phyloP scores from a whole-genome alignment of 2,329 filamentous ascomycete species.

The Ilyonectria sp. region DNA sequence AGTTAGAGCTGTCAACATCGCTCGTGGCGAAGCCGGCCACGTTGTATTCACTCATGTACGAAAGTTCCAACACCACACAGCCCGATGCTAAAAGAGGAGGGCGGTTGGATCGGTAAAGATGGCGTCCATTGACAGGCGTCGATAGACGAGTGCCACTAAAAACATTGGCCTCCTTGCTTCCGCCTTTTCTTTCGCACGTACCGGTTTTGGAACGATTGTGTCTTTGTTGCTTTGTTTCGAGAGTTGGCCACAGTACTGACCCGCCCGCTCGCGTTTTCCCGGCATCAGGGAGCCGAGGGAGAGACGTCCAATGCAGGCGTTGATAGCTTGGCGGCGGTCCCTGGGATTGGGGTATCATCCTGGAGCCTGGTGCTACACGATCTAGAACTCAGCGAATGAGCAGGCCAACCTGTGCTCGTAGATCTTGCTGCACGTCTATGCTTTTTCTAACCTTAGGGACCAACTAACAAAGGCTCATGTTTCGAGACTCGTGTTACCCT shows the following conservation, averaged over 20 bases:
- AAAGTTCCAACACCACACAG: slow-evolving; percentile 8
- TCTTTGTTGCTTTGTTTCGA: slow-evolving; percentile 35
- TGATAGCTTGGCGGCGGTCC: slow-evolving; percentile 6
- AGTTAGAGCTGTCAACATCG: slow-evolving; percentile 26
- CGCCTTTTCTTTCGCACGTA: not conserved
- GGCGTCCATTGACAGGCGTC: slow-evolving; percentile 14
- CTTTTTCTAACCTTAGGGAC: slow-evolving; percentile 16
- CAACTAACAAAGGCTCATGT: slow-evolving; percentile 21
- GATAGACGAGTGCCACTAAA: slow-evolving; percentile 14
- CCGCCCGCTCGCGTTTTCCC: slow-evolving; percentile 23
- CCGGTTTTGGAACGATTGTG: slow-evolving; percentile 15
- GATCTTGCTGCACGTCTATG: slow-evolving; percentile 35
- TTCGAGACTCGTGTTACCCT: slow-evolving; percentile 14
- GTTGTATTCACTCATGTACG: slow-evolving; percentile 17
- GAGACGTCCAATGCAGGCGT: slow-evolving; percentile 7
- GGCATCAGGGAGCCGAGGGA: slow-evolving; percentile 24
- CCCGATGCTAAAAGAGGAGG: slow-evolving; percentile 1
- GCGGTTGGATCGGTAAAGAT: slow-evolving; percentile 11
- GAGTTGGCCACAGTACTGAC: slow-evolving; percentile 24
- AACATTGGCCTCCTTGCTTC: not conserved
- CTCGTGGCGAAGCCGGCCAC: slow-evolving; percentile 28
- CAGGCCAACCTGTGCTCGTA: slow-evolving; percentile 23
- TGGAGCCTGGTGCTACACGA: slow-evolving; percentile 37
- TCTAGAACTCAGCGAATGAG: slow-evolving; percentile 36
- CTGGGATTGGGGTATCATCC: slow-evolving; percentile 6